phyloP scores from a whole-genome alignment of 2,329 filamentous ascomycete genomes.

The Thelonectria discophora region DNA sequence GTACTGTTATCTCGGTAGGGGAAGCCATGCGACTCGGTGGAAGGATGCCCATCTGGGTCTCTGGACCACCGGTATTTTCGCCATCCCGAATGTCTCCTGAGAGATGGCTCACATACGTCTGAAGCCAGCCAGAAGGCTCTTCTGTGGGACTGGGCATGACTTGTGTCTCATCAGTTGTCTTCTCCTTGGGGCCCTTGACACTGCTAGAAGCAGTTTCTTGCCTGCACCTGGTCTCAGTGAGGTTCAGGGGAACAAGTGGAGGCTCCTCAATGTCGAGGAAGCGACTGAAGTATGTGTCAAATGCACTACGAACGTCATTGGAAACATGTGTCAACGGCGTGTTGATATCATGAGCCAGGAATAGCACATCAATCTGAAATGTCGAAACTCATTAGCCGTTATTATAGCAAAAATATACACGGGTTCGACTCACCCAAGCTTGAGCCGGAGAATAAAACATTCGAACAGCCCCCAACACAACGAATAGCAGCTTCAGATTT shows the following conservation, averaged over 20 bases:
- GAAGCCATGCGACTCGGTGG: background rate
- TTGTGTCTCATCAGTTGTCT: background rate
- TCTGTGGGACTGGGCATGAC: background rate
- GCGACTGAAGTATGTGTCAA: conserved; percentile 10
- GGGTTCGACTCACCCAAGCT: conserved; percentile 8
- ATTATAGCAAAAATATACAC: background rate
- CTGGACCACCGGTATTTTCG: background rate
- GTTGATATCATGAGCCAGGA: conserved; percentile 7
- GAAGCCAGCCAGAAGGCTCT: conserved; percentile 5
- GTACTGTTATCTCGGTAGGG: background rate
- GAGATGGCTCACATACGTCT: conserved; percentile 14
- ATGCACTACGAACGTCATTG: background rate
- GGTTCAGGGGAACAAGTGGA: conserved; percentile 3
- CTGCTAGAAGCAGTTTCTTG: background rate
- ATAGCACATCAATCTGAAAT: conserved; percentile 7
- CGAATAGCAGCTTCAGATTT: conserved; percentile 5
- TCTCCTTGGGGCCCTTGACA: background rate
- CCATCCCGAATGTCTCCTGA: conserved; percentile 9
- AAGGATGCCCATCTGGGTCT: no score
- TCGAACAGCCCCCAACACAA: conserved; percentile 1
- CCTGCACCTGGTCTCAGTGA: background rate
- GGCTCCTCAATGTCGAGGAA: conserved; percentile 14
- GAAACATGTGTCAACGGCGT: conserved; percentile 1
- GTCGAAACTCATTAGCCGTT: background rate
- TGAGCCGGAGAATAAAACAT: conserved; percentile 9